Evolutionary conservation across 2,329 filamentous ascomycete genomes (phyloP).

Genomic region (Dactylonectria estremocensis): DNA sequence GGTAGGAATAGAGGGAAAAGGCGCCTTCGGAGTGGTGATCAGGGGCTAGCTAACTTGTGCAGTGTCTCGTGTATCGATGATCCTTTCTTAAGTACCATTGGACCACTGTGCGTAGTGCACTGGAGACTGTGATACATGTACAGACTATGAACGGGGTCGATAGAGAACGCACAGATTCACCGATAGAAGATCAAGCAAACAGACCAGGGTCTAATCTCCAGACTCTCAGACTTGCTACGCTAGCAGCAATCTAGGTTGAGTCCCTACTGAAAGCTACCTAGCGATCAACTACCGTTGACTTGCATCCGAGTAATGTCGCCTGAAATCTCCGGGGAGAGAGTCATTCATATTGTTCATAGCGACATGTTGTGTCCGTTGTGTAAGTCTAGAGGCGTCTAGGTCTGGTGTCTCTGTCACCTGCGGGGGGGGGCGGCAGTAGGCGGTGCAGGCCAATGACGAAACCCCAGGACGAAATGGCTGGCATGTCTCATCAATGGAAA

Average conservation of each 20-base stretch:
- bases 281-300: not conserved
- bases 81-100: too few relatives aligned
- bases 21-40: not conserved
- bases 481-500: not conserved
- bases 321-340: not conserved
- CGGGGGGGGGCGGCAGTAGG: not conserved
- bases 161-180: constrained; percentile 1
- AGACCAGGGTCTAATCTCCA: not conserved
- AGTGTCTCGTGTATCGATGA: not conserved
- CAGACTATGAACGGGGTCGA: not conserved
- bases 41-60: not conserved
- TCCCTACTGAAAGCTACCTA: not conserved
- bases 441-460: not conserved
- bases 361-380: too few relatives aligned
- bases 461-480: not conserved
- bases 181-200: not conserved
- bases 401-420: not conserved
- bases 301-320: constrained; percentile 10
- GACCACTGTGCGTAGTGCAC: too few relatives aligned
- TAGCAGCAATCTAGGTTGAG: not conserved
- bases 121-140: not conserved
- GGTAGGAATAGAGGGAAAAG: not conserved
- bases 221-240: not conserved
- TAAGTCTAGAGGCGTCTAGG: not conserved
- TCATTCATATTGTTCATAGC: not conserved